Evolutionary conservation across 2,329 filamentous ascomycete species (phyloP).

Genomic region (Pleurostoma richardsiae): DNA sequence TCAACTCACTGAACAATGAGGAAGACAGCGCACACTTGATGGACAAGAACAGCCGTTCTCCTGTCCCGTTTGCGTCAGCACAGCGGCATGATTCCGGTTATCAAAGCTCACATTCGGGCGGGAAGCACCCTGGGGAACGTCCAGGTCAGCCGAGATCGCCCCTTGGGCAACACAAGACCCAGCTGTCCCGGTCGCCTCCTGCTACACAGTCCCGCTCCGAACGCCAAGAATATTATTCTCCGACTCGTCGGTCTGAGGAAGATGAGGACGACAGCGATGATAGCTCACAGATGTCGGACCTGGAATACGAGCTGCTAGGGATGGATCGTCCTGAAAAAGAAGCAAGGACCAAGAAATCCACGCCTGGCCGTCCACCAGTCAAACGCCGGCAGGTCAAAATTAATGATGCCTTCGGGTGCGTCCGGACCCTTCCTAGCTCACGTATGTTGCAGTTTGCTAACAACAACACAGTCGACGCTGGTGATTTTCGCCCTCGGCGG

Average conservation of each 20-base stretch:
- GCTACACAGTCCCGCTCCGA: not conserved
- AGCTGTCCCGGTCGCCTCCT: not conserved
- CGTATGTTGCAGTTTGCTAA: too few species aligned
- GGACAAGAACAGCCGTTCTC: not conserved
- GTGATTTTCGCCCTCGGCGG: too few species aligned
- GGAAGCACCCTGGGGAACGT: not conserved
- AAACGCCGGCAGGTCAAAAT: slow-evolving; percentile 6
- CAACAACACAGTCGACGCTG: too few species aligned
- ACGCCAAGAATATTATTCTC: not conserved
- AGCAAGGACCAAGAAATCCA: slow-evolving; percentile 2
- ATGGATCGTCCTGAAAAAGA: slow-evolving; percentile 6
- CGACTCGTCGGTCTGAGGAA: not conserved
- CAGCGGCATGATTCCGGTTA: slow-evolving; percentile 10
- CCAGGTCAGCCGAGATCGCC: not conserved
- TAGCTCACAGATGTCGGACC: slow-evolving; percentile 8
- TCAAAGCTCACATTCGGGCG: slow-evolving; percentile 4
- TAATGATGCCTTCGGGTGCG: slow-evolving; percentile 9
- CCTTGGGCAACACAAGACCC: not conserved
- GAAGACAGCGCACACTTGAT: not conserved
- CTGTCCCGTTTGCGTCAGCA: slow-evolving; percentile 3
- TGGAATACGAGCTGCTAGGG: slow-evolving; percentile 10
- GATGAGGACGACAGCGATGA: slow-evolving; percentile 2
- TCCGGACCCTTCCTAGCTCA: not conserved
- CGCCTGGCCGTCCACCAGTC: not conserved
- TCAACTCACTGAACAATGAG: not conserved